Base-by-base conservation (phyloP, 2,329 filamentous ascomycete species). In the Tolypocladium ovalisporum region DNA sequence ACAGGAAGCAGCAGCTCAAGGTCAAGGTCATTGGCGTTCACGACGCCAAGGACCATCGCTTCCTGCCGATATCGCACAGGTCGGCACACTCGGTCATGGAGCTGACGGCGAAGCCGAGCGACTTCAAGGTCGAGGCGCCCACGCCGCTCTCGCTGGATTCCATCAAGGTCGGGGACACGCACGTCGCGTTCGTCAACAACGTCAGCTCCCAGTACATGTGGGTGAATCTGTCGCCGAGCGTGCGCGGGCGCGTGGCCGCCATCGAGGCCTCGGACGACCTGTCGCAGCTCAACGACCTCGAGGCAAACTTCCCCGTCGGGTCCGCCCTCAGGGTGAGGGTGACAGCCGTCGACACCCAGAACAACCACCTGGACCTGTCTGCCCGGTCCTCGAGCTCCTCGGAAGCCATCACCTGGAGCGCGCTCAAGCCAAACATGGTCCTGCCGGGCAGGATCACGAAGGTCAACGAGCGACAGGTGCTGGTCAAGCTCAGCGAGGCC, bases 101-200 rank as follows among this genome's bases (percentile, higher is more conserved):
- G 70, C 80, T 97, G 55, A 94, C 92, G 4, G 83, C 88, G 4
- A 97, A 92, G 73, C 80, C 83, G 37, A 87, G 82, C 58, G 81
- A 88, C 58, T 70, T 86, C 44, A 78, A 85, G 56, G 69, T 68
- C 24, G 70, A 72, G 13, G 61, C 68, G 8, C 64, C 72, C 0
- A 65, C 75, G 37, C 75, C 86, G 1, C 75, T 96, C 52, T 84
- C 84, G 9, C 75, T 97, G 36, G 85, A 89, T 32, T 83, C 89
- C 59, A 75, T 99, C 60, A 79, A 87, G 64, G 75, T 83, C 54
- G 91, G 88, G 22, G 86, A 87, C 22, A 82, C 80, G 2, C 85
- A 89, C 71, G 72, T 95, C 54, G 92, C 88, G 1, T 97, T 93
- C 67, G 84, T 99, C 68, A 99, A 97, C 78, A 97, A 97, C 67